Base-by-base conservation (phyloP, 192 early-diverging fungal genomes). In the Pilobolus umbonatus region DNA sequence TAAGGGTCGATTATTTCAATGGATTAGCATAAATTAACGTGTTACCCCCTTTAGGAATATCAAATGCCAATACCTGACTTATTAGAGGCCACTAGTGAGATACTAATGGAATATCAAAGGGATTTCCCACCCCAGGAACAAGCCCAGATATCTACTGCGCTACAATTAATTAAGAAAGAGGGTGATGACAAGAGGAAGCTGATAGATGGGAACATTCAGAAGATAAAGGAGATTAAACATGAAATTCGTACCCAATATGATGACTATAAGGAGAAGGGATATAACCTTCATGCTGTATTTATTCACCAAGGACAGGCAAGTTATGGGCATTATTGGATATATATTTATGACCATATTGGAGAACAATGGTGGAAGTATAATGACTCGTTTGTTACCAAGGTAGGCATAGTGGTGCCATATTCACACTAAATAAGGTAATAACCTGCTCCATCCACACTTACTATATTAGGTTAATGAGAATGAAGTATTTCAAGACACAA, bases 261-360 rank as follows among this genome's bases (percentile, higher is more conserved):
- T 15, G 69, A 73, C 38, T 39, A 80, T 25, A 40, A 34, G 12
- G 42, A 65, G 5, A 65, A 68, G 31, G 68, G 77, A 22, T 91
- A 91, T 55, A 75, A 72, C 0, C 53, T 87, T 47, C 87, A 91
- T 59, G 89, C 89, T 8, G 87, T 88, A 49, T 91, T 91, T 67
- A 83, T 89, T 44, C 89, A 91, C 50, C 80, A 79, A 54, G 86
- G 85, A n/a, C 67, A 65, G 45, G 74, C 82, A 38, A 76, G 79
- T 5, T 85, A 83, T 74, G 89, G 89, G 1, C 89, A 91, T 55
- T 91, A 91, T 54, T 91, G 89, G 89, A 76, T 85, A 2, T 89
- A 91, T 34, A 76, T 91, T 17, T 70, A 77, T 10, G 86, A 91
- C 54, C 67, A 71, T 30, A 62, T 66, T 12, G 32, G 68, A 14